Evolutionary conservation across 495 filamentous ascomycete species (phyloP).

Genomic region (Penicillium waksmanii): DNA sequence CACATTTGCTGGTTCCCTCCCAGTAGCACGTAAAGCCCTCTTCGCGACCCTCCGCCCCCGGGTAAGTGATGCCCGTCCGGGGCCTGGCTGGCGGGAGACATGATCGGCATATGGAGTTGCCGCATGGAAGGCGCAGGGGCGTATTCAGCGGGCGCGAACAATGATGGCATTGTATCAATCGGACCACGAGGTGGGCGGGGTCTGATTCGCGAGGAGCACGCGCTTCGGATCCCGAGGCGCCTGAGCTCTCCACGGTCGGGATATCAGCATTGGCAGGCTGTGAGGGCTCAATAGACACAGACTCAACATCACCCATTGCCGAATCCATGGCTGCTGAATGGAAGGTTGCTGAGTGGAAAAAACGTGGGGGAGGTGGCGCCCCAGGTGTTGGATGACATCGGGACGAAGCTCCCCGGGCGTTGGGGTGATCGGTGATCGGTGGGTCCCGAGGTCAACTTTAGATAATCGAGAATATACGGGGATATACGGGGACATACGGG

Average conservation of each 20-base stretch:
- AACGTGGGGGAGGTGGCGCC: not conserved
- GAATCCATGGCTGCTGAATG: not conserved
- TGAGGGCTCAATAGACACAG: slow-evolving; percentile 6
- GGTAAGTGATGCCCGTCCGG: slow-evolving; percentile 75
- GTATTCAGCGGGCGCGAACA: slow-evolving; percentile 70
- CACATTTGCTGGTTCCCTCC: slow-evolving; percentile 52
- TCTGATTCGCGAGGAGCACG: slow-evolving; percentile 54
- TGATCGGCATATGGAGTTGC: slow-evolving; percentile 71
- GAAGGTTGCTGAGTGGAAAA: not conserved
- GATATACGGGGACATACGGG: too few relatives aligned
- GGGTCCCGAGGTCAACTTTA: slow-evolving; percentile 35
- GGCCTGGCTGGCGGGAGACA: slow-evolving; percentile 70
- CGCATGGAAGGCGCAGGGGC: slow-evolving; percentile 82
- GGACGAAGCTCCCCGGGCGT: slow-evolving; percentile 12
- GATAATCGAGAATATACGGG: too few relatives aligned
- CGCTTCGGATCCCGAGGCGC: slow-evolving; percentile 29
- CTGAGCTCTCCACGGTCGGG: slow-evolving; percentile 15
- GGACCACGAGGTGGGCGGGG: slow-evolving; percentile 56
- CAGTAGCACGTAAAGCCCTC: slow-evolving; percentile 76
- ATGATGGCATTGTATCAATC: slow-evolving; percentile 71
- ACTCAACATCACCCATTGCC: slow-evolving; percentile 38
- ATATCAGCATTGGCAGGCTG: slow-evolving; percentile 16
- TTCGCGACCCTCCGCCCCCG: slow-evolving; percentile 61
- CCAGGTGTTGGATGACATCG: slow-evolving; percentile 10
- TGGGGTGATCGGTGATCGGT: slow-evolving; percentile 24